Percentiles rank a stretch among this genome's conserved stretches.
These are phyloP conservation scores for Penicillium silybi DNA, from an alignment of 495 filamentous ascomycete species.

Conservation along the genomic window DNA sequence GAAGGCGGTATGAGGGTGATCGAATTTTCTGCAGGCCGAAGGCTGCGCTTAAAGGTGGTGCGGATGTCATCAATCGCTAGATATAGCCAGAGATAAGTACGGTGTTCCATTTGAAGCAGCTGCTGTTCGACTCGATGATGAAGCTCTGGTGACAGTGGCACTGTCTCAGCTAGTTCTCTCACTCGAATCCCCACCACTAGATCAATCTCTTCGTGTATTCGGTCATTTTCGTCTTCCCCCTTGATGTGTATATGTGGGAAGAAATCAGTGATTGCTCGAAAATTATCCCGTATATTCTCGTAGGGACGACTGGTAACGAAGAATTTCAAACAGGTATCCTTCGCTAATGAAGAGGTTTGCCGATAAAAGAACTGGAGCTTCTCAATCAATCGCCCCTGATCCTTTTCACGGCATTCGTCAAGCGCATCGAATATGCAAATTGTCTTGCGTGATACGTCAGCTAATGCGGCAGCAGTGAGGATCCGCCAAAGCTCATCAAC, in stretches of 20 bases:
- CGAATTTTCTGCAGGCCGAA: constrained; percentile 11
- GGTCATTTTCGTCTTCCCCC: constrained; percentile 33
- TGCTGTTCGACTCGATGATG: constrained; percentile 10
- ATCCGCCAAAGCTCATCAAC: constrained; percentile 30
- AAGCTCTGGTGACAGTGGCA: constrained; percentile 3
- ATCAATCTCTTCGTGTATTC: constrained; percentile 35
- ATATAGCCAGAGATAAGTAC: constrained; percentile 38
- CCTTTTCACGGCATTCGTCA: constrained; percentile 32
- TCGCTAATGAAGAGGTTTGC: background rate
- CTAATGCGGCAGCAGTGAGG: constrained; percentile 17
- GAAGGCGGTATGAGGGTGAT: constrained; percentile 17
- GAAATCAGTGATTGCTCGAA: constrained; percentile 10
- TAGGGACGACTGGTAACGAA: constrained; percentile 45
- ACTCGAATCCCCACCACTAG: constrained; percentile 30
- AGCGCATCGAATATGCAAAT: constrained; percentile 41
- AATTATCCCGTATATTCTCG: constrained; percentile 25
- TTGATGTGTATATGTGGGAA: constrained; percentile 28
- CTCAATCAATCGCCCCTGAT: constrained; percentile 20
- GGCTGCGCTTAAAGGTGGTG: constrained; percentile 14
- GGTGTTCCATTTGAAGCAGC: constrained; percentile 24
- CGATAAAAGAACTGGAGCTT: constrained; percentile 12
- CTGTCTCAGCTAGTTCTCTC: constrained; percentile 15
- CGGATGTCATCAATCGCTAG: constrained; percentile 21
- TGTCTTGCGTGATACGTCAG: constrained; percentile 13
- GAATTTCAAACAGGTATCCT: constrained; percentile 30